phyloP scores from a whole-genome alignment of 495 filamentous ascomycete species.

The Aspergillus baeticus region DNA sequence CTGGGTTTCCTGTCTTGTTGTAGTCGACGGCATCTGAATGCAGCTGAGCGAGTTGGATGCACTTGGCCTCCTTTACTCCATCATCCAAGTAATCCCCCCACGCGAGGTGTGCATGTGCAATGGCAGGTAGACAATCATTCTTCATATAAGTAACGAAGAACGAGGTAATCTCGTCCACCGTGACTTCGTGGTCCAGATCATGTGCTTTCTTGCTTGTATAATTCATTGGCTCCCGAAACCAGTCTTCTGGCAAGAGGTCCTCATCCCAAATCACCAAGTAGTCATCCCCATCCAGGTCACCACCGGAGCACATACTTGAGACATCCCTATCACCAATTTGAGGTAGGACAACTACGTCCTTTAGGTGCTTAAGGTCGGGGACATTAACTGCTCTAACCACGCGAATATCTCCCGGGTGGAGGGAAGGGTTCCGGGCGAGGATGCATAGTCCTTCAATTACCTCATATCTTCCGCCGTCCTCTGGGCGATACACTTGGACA shows the following conservation, averaged over 20 bases:
- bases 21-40: constrained; percentile 95
- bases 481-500: constrained; percentile 64
- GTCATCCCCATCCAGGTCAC: constrained; percentile 95
- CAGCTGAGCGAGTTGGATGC: constrained; percentile 72
- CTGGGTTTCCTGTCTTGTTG: constrained; percentile 81
- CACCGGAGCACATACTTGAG: constrained; percentile 92
- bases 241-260: constrained; percentile 66
- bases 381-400: constrained; percentile 83
- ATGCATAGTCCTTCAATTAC: constrained; percentile 79
- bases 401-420: constrained; percentile 91
- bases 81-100: constrained; percentile 61
- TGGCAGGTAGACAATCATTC: constrained; percentile 74
- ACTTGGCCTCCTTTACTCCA: constrained; percentile 68
- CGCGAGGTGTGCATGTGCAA: constrained; percentile 83
- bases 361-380: constrained; percentile 67
- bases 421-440: constrained; percentile 87
- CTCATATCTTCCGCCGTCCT: constrained; percentile 49
- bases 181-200: constrained; percentile 56
- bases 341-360: constrained; percentile 85
- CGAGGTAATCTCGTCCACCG: constrained; percentile 64
- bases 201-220: constrained; percentile 55
- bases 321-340: constrained; percentile 80
- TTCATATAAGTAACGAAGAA: constrained; percentile 97
- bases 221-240: constrained; percentile 73
- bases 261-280: constrained; percentile 92